Evolutionary conservation across 2,329 filamentous ascomycete genomes (phyloP).

Genomic region (Colletotrichum sp.): DNA sequence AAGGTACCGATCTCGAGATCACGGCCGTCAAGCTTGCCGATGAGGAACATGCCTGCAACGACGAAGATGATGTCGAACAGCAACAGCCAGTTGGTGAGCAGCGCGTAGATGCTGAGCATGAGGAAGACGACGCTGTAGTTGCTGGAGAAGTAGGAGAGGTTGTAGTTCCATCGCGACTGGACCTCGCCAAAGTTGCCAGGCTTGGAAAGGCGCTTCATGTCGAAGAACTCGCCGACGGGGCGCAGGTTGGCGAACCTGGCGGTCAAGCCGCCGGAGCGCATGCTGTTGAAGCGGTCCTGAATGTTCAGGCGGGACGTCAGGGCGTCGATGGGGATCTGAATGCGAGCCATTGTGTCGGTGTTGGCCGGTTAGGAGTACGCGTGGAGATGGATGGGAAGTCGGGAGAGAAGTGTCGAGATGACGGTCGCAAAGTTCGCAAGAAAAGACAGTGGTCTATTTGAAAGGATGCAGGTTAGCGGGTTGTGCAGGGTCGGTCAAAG

Average conservation of each 20-base stretch:
- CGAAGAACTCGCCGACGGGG: conserved; percentile 91
- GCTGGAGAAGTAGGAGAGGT: conserved; percentile 95
- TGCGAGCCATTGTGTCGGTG: conserved; percentile 71
- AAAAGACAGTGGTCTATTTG: conserved; percentile 10
- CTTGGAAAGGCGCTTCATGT: conserved; percentile 95
- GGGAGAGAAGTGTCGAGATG: neutral
- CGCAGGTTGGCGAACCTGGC: conserved; percentile 91
- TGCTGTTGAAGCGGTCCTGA: conserved; percentile 80
- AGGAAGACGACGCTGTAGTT: conserved; percentile 95
- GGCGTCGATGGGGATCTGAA: conserved; percentile 91
- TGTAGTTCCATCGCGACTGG: conserved; percentile 95
- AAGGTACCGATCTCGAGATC: conserved; percentile 87
- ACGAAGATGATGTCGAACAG: conserved; percentile 94
- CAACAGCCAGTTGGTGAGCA: conserved; percentile 85
- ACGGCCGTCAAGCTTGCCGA: conserved; percentile 86
- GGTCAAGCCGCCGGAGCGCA: conserved; percentile 79
- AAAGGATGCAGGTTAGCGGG: neutral
- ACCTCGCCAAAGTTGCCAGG: conserved; percentile 89
- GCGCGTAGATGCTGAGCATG: conserved; percentile 94
- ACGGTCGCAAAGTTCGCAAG: neutral
- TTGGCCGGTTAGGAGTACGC: neutral
- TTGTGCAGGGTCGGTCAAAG: neutral
- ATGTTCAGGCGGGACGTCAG: conserved; percentile 91
- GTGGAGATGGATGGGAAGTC: neutral
- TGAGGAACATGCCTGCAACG: conserved; percentile 85